Base-by-base conservation (phyloP, 176 grass and related monocot genomes). In the Elaeis guineensis region DNA sequence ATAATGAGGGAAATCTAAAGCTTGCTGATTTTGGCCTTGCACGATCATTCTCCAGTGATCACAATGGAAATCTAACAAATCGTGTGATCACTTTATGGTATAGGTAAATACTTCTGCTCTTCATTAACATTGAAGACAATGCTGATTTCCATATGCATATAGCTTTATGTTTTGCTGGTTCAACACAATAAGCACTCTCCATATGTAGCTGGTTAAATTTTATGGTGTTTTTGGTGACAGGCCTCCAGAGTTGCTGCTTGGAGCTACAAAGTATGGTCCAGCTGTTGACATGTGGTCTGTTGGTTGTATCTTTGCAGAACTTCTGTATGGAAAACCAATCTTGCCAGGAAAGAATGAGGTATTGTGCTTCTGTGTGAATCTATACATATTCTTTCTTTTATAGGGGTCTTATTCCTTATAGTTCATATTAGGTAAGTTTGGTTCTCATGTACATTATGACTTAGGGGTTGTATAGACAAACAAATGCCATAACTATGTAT, bases 261-360 rank as follows among this genome's bases (percentile, higher is more conserved):
- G 91, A 77, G 81, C 82, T 72, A 87, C 83, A 53, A 79, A 80
- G 59, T 96, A 96, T 62, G 86, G 91, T 62, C 83, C 91, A 25
- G 78, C 83, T 30, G 86, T 96, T 67, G 91, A 96, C 69, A 96
- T 96, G 86, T 96, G 91, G 91, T 96, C 91, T 23, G 91, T 95
- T 48, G 91, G 91, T 87, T 96, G 91, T 65, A 90, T 96, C 69
- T 87, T 96, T 79, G 91, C 86, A 26, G 91, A 96, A 79, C 84
- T 96, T 65, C 77, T 96, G 21, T 67, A 82, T 77, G 83, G 86
- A 66, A 96, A 85, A 73, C 91, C 86, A 58, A 85, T 96, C 55
- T 72, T 96, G 25, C 80, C 80, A 30, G 91, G 91, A 75, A 96
- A 96, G 72, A 90, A 87, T 63, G 91, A 96, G 70, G 86, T 95